Evolutionary conservation across 1,139 yeast genomes (phyloP).

Genomic region (Arxiozyma slooffiae): DNA sequence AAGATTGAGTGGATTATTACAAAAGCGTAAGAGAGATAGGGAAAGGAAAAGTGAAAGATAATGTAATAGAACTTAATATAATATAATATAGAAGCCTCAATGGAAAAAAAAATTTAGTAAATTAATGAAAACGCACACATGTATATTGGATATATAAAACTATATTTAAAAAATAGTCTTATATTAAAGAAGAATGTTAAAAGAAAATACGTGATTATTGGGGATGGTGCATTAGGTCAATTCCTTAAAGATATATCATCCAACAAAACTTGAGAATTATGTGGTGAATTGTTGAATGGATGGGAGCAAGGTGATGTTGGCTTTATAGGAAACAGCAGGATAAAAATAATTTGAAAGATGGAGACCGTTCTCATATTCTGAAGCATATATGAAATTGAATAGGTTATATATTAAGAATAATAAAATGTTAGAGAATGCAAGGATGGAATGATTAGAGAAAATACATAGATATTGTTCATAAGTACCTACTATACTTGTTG

Average conservation of each 20-base stretch:
- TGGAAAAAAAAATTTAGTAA: too few species aligned
- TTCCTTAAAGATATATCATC: slow-evolving; percentile 73
- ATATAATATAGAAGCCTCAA: too few species aligned
- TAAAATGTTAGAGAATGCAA: slow-evolving; percentile 59
- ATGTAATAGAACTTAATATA: too few species aligned
- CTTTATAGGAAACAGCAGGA: slow-evolving; percentile 96
- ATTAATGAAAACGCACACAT: too few species aligned
- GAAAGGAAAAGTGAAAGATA: too few species aligned
- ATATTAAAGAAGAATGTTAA: slow-evolving; percentile 37
- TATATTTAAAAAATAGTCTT: too few species aligned
- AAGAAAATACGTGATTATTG: slow-evolving; percentile 83
- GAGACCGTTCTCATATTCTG: too few species aligned
- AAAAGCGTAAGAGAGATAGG: too few species aligned
- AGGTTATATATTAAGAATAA: slow-evolving; percentile 65
- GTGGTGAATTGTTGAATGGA: slow-evolving; percentile 89
- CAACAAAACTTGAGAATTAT: slow-evolving; percentile 91
- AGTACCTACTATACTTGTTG: slow-evolving; percentile 57
- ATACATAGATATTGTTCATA: slow-evolving; percentile 58
- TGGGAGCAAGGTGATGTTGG: slow-evolving; percentile 80
- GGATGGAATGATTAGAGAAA: slow-evolving; percentile 65
- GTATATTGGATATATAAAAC: too few species aligned
- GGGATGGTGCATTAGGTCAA: slow-evolving; percentile 90
- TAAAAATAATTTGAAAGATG: slow-evolving; percentile 90
- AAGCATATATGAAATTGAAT: slow-evolving; percentile 60
- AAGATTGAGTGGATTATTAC: too few species aligned